Evolutionary conservation across 2,329 filamentous ascomycete species (phyloP), one percentile per base, ranked within the genome.

Genomic region (Remersonia thermophila): DNA sequence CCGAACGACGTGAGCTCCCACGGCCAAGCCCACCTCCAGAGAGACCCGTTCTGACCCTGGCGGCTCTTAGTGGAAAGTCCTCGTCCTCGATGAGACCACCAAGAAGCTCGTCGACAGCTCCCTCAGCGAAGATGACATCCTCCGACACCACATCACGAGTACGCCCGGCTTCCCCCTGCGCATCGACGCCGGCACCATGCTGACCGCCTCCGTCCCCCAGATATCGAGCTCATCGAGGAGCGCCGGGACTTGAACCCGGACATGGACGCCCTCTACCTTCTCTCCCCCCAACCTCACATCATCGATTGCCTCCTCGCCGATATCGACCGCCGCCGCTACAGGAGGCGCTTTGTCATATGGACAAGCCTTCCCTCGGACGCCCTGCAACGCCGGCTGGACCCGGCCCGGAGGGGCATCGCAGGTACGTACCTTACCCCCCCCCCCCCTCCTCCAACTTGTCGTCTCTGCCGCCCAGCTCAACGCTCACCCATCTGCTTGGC

Each of bases 71-170:
- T 98, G 91, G 91, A 98, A 96, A 73, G 83, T 95, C 48, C 66
- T 98, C 49, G 80, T 98, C 36, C 68, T 95, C 51, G 91, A 98
- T 62, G 78, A 83, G 48, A 70, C 67, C 38, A 87, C 84, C 56
- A 79, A 80, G 57, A 87, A 81, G 59, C 73, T 98, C 50, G 71
- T 98, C 51, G 80, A 93, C 61, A 93, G 89, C 67, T 82, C 84
- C 32, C 75, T 89, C 56, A 89, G 85, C 53, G 83, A 95, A 66
- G 89, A 98, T 73, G 85, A 95, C 53, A 93, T 98, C 48, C 80
- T 98, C 62, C 93, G 93, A 57, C 77, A 86, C 61, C 94, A 94
- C 57, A 83, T 98, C 60, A 89, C 87, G 48, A 94, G 87, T 94
- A 71, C 27, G 45, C n/a, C n/a, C 32, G 39, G 30, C 39, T 48